These are phyloP conservation scores for Musa troglodytarum DNA, from an alignment of 176 grass and related monocot species.

Conservation along the genomic window DNA sequence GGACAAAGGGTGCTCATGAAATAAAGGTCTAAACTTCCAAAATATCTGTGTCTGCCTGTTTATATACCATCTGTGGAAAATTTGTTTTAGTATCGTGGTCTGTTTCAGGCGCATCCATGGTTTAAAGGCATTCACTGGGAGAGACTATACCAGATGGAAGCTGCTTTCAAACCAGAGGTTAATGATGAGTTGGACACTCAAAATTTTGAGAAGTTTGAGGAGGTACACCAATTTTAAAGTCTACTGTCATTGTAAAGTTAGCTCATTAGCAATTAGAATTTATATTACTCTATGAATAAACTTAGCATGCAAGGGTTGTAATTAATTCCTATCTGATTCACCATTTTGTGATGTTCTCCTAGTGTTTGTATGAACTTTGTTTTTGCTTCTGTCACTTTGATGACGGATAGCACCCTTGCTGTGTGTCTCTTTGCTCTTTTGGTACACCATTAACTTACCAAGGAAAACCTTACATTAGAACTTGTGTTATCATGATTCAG, in stretches of 20 bases:
- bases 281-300: too few species aligned
- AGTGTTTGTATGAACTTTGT: too few species aligned
- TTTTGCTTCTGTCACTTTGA: too few species aligned
- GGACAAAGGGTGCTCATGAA: slow-evolving; percentile 34
- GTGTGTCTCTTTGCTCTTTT: background rate
- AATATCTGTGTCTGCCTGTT: background rate
- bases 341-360: too few species aligned
- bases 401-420: too few species aligned
- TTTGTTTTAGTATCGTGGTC: slow-evolving; percentile 1
- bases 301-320: too few species aligned
- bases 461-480: background rate
- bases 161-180: slow-evolving; percentile 36
- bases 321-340: too few species aligned
- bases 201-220: slow-evolving; percentile 41
- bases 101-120: slow-evolving; percentile 39
- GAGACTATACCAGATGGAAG: slow-evolving; percentile 27
- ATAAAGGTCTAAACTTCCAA: slow-evolving; percentile 30
- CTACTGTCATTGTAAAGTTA: background rate
- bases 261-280: background rate
- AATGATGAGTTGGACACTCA: slow-evolving; percentile 34
- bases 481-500: background rate
- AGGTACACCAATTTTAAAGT: slow-evolving; percentile 12
- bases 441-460: background rate
- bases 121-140: slow-evolving; percentile 35
- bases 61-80: slow-evolving; percentile 6